Evolutionary conservation across 805 yeast genomes (phyloP).

Genomic region (Pichia scutulata): DNA sequence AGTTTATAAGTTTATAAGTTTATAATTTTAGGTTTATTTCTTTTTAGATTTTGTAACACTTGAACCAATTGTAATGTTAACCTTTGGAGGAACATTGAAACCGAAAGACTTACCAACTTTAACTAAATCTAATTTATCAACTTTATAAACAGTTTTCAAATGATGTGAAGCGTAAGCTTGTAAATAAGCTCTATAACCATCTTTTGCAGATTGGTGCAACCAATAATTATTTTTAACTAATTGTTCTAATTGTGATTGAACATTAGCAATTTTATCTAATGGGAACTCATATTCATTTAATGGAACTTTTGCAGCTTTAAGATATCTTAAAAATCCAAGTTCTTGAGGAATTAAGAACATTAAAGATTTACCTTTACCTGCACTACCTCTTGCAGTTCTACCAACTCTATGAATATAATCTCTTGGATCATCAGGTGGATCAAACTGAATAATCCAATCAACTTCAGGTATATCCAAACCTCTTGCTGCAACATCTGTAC

Average conservation of each 20-base stretch:
- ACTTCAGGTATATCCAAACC: conserved; percentile 98
- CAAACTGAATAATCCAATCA: conserved; percentile 98
- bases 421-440: conserved; percentile 99
- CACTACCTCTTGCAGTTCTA: conserved; percentile 91
- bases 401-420: conserved; percentile 99
- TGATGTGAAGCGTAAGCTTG: conserved; percentile 98
- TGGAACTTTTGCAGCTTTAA: conserved; percentile 96
- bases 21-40: background rate
- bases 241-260: conserved; percentile 88
- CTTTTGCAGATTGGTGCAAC: conserved; percentile 93
- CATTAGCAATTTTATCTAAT: conserved; percentile 86
- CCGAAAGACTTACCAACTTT: conserved; percentile 96
- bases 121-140: conserved; percentile 86
- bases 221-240: conserved; percentile 86
- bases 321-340: conserved; percentile 86
- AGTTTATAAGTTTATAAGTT: background rate
- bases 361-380: conserved; percentile 86
- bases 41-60: conserved; percentile 35
- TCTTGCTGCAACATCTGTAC: conserved; percentile 99
- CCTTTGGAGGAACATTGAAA: conserved; percentile 92
- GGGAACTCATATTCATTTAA: conserved; percentile 97
- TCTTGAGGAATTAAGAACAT: conserved; percentile 95
- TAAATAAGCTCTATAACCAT: conserved; percentile 91
- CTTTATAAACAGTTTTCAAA: conserved; percentile 91
- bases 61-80: conserved; percentile 91